phyloP scores from a whole-genome alignment of 1,139 yeast species.

The Scheffersomyces cryptocercus region DNA sequence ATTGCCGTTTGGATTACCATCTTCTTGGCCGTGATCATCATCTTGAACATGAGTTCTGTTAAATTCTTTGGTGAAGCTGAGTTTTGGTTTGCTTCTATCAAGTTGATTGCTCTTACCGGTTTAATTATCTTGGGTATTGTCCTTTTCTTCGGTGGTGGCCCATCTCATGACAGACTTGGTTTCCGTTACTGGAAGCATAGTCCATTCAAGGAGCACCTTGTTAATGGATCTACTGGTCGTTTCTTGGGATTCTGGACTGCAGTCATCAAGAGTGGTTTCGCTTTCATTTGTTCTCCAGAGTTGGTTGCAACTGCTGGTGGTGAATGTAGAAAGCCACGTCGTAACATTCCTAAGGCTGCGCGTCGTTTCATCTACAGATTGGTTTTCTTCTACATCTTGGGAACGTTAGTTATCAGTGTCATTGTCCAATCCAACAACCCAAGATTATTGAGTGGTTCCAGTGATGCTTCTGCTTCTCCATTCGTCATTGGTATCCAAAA shows the following conservation, averaged over 20 bases:
- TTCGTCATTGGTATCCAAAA: conserved; percentile 53
- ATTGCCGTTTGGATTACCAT: conserved; percentile 59
- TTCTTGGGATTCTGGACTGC: conserved; percentile 45
- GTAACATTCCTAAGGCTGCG: conserved; percentile 49
- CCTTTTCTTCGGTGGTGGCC: conserved; percentile 42
- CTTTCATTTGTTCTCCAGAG: conserved; percentile 44
- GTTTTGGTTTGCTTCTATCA: conserved; percentile 62
- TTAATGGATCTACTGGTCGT: conserved; percentile 59
- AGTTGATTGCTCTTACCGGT: conserved; percentile 38
- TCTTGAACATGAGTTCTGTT: conserved; percentile 46
- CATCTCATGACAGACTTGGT: conserved; percentile 31
- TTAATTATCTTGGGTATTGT: conserved; percentile 45
- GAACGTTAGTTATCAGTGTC: conserved; percentile 50
- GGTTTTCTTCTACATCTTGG: conserved; percentile 46
- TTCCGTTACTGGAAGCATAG: conserved; percentile 67
- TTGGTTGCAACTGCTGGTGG: conserved; percentile 41
- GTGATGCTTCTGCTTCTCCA: conserved; percentile 51
- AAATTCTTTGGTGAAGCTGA: conserved; percentile 64
- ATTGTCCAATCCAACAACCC: conserved; percentile 38
- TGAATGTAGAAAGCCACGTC: conserved; percentile 47
- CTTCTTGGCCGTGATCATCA: conserved; percentile 39
- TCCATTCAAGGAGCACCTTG: conserved; percentile 43
- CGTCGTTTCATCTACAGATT: conserved; percentile 48
- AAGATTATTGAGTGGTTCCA: conserved; percentile 32
- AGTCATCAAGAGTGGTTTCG: conserved; percentile 40